Evolutionary conservation across 116 monocot genomes (phyloP), one percentile per base, ranked within the genome.

Genomic region (Dioscorea cayenensis): DNA sequence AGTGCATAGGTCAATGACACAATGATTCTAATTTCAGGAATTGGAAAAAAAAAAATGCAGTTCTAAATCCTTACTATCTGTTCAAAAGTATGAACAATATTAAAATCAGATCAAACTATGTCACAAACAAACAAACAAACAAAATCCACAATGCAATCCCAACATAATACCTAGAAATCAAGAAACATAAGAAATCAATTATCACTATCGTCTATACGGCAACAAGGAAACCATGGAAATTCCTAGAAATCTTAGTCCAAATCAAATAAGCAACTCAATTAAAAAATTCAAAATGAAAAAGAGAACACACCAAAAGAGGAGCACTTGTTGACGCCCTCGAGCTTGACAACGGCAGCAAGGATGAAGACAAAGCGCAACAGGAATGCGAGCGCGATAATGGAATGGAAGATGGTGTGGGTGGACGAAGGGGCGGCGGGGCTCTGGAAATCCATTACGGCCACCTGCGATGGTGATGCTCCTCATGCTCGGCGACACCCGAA

Each of bases 321-420:
- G 82, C 90, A 90, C 27, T 86, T 77, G 76, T 88, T 82, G 84
- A 86, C 84, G 64, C 85, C 88, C 68, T 91, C 89, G 28, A 95
- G 91, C 43, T 91, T 91, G 82, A 88, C 77, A 67, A 95, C 63
- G 3, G 95, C 95, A 52, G 91, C 79, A 69, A 86, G 91, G 59
- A 95, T 90, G 89, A 95, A 95, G 28, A 86, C 86, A 75, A 95
- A 95, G 52, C 91, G 95, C n/a, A 95, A 76, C 37, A 95, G 77
- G 74, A 90, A 81, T n/a, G 91, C 91, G 66, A 88, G 84, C 51
- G 83, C 28, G 72, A 95, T 86, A 72, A 95, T 76, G 49, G 79
- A 71, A 76, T 86, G 81, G 75, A 95, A 94, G 62, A 94, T 51
- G 20, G 81, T 80, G 22, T 91, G 82, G 75, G 84, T 81, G 18